Evolutionary conservation across 345 rosid species (phyloP).

Genomic region (Linum usitatissimum): DNA sequence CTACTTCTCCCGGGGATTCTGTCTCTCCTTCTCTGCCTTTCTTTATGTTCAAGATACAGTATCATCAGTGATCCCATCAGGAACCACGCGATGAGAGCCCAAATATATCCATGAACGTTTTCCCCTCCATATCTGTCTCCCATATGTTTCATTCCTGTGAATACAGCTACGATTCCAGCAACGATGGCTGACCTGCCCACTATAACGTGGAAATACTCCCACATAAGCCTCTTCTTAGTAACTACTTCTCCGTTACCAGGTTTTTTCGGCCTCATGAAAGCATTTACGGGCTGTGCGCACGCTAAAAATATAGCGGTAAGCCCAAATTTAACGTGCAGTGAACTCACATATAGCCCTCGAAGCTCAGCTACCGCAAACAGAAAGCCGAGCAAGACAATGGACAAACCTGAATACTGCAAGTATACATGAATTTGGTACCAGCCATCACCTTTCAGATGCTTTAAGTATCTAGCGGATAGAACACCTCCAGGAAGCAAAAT

Average conservation of each 20-base stretch:
- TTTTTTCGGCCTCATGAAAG: constrained; percentile 65
- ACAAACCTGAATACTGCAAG: constrained; percentile 80
- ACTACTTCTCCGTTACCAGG: constrained; percentile 44
- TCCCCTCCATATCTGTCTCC: constrained; percentile 76
- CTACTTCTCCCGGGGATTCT: constrained; percentile 48
- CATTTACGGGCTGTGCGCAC: constrained; percentile 73
- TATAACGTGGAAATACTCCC: constrained; percentile 78
- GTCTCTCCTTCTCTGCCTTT: constrained; percentile 34
- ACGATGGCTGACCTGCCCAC: constrained; percentile 57
- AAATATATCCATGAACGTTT: constrained; percentile 59
- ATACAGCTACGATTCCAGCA: constrained; percentile 51
- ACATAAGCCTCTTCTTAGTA: constrained; percentile 44
- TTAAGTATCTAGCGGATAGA: constrained; percentile 75
- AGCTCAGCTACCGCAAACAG: constrained; percentile 93
- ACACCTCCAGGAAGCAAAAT: constrained; percentile 88
- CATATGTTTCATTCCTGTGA: constrained; percentile 61
- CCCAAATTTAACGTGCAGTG: constrained; percentile 78
- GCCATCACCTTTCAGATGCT: constrained; percentile 89
- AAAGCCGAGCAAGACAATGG: constrained; percentile 71
- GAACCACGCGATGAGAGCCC: constrained; percentile 65
- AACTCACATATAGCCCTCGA: constrained; percentile 51
- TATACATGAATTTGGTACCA: constrained; percentile 91
- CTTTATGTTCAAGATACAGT: constrained; percentile 51
- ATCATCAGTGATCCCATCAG: constrained; percentile 34
- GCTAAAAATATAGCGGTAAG: constrained; percentile 60